These are phyloP conservation scores for Hemerocallis citrina DNA, from an alignment of 106 monocot species.

Conservation along the genomic window DNA sequence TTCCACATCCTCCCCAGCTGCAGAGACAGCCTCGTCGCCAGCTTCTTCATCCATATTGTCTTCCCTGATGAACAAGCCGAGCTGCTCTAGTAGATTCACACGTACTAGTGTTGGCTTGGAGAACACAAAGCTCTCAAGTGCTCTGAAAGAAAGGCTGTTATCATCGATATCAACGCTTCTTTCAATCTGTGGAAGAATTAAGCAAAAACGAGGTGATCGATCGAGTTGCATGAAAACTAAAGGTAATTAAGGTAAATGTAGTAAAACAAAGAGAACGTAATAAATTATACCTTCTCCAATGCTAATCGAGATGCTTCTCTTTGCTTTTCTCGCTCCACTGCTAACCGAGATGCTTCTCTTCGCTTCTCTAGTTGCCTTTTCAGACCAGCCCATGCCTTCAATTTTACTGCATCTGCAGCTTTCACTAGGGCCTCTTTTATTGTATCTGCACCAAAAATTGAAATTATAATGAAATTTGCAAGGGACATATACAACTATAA, in stretches of 20 bases:
- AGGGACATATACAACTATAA: no score
- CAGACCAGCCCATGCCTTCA: constrained; percentile 28
- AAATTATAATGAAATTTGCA: background rate
- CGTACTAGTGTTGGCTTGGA: background rate
- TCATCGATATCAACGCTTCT: constrained; percentile 52
- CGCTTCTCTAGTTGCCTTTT: constrained; percentile 39
- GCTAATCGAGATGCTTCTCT: constrained; percentile 60
- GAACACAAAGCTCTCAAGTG: constrained; percentile 29
- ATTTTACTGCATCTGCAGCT: constrained; percentile 27
- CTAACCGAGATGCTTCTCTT: constrained; percentile 56
- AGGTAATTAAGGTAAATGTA: background rate
- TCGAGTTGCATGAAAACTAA: background rate
- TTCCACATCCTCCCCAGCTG: constrained; percentile 11
- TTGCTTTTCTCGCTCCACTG: constrained; percentile 43
- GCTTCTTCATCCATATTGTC: constrained; percentile 31
- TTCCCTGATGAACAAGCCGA: constrained; percentile 53
- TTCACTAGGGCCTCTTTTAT: constrained; percentile 41
- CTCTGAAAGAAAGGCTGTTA: constrained; percentile 23
- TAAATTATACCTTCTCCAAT: constrained; percentile 34
- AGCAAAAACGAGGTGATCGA: no score
- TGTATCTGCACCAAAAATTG: constrained; percentile 26
- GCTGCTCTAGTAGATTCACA: no score
- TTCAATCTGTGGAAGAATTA: constrained; percentile 40
- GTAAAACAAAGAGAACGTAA: background rate
- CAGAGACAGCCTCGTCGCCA: constrained; percentile 13